These are phyloP conservation scores for Yamadazyma nakazawae DNA, from an alignment of 805 yeast species.

Conservation along the genomic window DNA sequence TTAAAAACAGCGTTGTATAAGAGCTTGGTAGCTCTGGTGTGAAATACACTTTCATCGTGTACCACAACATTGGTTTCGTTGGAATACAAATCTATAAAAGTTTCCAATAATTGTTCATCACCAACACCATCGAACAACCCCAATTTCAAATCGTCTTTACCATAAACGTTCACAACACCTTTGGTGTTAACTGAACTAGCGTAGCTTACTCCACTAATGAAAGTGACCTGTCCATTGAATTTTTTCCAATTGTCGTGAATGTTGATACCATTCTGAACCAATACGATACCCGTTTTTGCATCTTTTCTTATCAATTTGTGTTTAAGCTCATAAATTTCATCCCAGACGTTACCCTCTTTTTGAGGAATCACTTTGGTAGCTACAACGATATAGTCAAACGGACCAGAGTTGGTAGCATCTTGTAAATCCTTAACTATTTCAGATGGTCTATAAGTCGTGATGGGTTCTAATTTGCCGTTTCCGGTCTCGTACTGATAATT, in stretches of 20 bases:
- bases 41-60: constrained; percentile 22
- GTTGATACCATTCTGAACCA: constrained; percentile 26
- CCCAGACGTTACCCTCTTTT: constrained; percentile 21
- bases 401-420: constrained; percentile 24
- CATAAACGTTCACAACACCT: constrained; percentile 25
- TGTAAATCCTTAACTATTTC: constrained; percentile 24
- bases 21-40: constrained; percentile 59
- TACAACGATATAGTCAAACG: constrained; percentile 32
- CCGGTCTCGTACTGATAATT: constrained; percentile 14
- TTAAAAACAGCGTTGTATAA: constrained; percentile 69
- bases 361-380: constrained; percentile 34
- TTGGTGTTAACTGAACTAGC: constrained; percentile 28
- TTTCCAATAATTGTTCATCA: constrained; percentile 21
- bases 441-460: constrained; percentile 24
- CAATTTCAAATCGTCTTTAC: constrained; percentile 22
- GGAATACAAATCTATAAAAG: constrained; percentile 21
- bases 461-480: constrained; percentile 19
- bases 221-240: constrained; percentile 11
- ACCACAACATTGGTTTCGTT: constrained; percentile 21
- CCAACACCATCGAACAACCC: constrained; percentile 24
- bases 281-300: constrained; percentile 17
- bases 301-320: constrained; percentile 16
- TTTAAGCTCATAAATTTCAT: constrained; percentile 14
- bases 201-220: constrained; percentile 34
- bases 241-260: constrained; percentile 23